Percentiles rank a stretch among this genome's conserved stretches.
phyloP scores from a whole-genome alignment of 352 stramenopile genomes.

The Aphanomyces invadans region DNA sequence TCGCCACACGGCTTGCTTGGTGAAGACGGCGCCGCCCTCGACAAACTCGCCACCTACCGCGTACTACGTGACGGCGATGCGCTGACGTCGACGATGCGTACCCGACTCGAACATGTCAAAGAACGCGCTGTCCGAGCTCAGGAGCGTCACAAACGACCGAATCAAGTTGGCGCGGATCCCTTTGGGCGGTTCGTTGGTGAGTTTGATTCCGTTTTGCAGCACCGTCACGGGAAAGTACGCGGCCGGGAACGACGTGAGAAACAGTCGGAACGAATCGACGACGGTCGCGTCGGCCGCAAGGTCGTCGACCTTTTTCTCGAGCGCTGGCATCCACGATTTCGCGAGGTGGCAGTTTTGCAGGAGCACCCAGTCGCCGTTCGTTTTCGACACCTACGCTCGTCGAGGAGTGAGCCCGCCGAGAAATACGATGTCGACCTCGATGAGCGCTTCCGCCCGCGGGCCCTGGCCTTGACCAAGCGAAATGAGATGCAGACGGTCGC shows the following conservation, averaged over 20 bases:
- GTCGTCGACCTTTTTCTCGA: slow-evolving; percentile 88
- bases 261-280: slow-evolving; percentile 80
- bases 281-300: slow-evolving; percentile 54
- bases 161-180: slow-evolving; percentile 85
- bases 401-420: neutral
- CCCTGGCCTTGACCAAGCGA: slow-evolving; percentile 90
- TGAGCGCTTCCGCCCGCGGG: slow-evolving; percentile 83
- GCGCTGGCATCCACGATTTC: slow-evolving; percentile 90
- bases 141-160: slow-evolving; percentile 81
- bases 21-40: slow-evolving; percentile 31
- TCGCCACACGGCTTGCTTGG: slow-evolving; percentile 76
- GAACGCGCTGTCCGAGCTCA: slow-evolving; percentile 58
- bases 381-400: slow-evolving; percentile 36
- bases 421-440: slow-evolving; percentile 36
- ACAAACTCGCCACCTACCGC: slow-evolving; percentile 43
- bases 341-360: slow-evolving; percentile 93
- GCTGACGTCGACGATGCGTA: no score
- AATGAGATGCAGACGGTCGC: slow-evolving; percentile 84
- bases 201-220: slow-evolving; percentile 89
- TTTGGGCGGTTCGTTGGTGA: slow-evolving; percentile 90
- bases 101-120: slow-evolving; percentile 36
- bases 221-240: slow-evolving; percentile 90
- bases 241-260: slow-evolving; percentile 88
- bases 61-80: no score
- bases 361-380: slow-evolving; percentile 88